These are phyloP conservation scores for Mortierella sp. DNA, from an alignment of 371 early-diverging fungal species.

Conservation along the genomic window DNA sequence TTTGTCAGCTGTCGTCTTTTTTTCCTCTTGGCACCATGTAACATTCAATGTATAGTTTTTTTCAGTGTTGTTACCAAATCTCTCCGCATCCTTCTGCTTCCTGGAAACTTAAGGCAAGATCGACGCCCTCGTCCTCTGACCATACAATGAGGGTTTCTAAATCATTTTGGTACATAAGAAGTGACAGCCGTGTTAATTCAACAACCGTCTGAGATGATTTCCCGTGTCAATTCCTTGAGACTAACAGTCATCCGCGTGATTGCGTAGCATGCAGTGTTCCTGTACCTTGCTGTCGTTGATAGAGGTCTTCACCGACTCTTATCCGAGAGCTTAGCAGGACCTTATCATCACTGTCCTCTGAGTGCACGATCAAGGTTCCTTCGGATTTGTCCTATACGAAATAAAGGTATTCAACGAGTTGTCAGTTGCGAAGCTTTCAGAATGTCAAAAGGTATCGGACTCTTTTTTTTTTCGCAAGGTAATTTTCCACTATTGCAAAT, in stretches of 20 bases:
- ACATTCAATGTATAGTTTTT: not conserved
- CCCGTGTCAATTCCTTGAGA: not conserved
- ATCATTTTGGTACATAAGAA: not conserved
- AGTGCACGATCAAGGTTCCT: slow-evolving; percentile 66
- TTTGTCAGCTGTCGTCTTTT: slow-evolving; percentile 12
- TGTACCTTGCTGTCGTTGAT: slow-evolving; percentile 87
- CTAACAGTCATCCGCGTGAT: not conserved
- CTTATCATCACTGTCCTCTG: slow-evolving; percentile 73
- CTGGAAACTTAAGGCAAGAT: slow-evolving; percentile 94
- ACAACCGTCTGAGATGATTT: not conserved
- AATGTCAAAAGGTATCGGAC: not conserved
- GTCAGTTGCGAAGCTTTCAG: not conserved
- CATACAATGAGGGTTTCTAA: slow-evolving; percentile 94
- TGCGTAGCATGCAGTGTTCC: slow-evolving; percentile 53
- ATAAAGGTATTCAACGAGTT: not conserved
- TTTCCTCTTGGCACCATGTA: not conserved
- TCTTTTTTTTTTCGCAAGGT: not conserved
- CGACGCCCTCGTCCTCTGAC: slow-evolving; percentile 84
- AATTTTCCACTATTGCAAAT: not conserved
- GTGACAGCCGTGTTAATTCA: not conserved
- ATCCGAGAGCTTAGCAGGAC: slow-evolving; percentile 76
- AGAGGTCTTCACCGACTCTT: slow-evolving; percentile 71
- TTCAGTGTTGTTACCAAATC: slow-evolving; percentile 72
- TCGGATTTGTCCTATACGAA: slow-evolving; percentile 66
- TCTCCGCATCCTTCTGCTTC: slow-evolving; percentile 86